Conservation (phyloP, 176 grass and related monocot species). For the Triticum timopheevii region DNA sequence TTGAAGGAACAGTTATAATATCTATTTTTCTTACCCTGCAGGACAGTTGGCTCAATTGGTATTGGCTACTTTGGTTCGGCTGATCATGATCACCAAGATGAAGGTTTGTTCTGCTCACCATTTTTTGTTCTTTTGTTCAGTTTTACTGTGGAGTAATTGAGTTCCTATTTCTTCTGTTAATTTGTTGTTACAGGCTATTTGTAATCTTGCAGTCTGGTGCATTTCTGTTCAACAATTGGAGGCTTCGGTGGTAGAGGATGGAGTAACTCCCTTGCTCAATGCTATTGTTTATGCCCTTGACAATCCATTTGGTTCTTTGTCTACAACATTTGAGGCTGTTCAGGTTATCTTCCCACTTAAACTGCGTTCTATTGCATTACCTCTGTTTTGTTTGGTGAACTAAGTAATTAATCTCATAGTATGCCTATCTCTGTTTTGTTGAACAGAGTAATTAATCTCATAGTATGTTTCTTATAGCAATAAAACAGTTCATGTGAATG, state of each 20-base stretch:
- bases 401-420: neutral
- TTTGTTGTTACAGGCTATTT: constrained; percentile 53
- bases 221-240: constrained; percentile 73
- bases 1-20: neutral
- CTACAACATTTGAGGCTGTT: constrained; percentile 75
- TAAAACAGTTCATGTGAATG: neutral
- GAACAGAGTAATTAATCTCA: neutral
- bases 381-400: neutral
- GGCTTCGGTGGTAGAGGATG: constrained; percentile 37
- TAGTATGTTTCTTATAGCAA: neutral
- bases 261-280: constrained; percentile 32
- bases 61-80: constrained; percentile 57
- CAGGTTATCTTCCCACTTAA: constrained; percentile 50
- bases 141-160: neutral
- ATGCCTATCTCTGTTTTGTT: neutral
- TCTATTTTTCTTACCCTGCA: constrained; percentile 31
- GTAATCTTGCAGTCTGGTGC: constrained; percentile 89
- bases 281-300: constrained; percentile 71
- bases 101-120: constrained; percentile 45
- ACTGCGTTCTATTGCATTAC: neutral
- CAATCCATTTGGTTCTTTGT: constrained; percentile 85
- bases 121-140: neutral
- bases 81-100: constrained; percentile 66
- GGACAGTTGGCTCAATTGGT: constrained; percentile 37
- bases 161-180: constrained; percentile 11